Conservation (phyloP, 1,284 basidiomycete genomes). For the Austropuccinia psidii region DNA sequence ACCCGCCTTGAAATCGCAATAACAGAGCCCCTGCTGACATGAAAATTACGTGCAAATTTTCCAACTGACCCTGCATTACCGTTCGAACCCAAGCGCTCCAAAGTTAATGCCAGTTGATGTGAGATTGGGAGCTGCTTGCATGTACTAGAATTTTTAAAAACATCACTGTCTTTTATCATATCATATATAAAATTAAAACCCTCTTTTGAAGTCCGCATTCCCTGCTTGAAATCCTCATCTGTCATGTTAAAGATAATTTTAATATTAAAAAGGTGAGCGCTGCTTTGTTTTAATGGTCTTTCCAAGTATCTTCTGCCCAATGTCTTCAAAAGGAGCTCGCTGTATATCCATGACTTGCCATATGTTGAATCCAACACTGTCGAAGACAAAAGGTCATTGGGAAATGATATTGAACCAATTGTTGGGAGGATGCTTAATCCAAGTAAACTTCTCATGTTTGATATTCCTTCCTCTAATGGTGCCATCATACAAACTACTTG, state of each 20-base stretch:
- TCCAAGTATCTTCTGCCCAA: no score
- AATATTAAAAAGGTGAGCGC: no score
- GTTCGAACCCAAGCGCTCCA: slow-evolving; percentile 14
- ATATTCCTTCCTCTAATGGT: no score
- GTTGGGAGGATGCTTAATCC: no score
- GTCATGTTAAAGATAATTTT: background rate
- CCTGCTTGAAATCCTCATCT: background rate
- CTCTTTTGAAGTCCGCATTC: background rate
- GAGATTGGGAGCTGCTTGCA: background rate
- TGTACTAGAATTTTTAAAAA: background rate
- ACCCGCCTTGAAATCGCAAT: background rate
- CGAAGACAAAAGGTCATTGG: no score
- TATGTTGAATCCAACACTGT: no score
- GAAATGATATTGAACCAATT: no score
- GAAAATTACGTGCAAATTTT: background rate
- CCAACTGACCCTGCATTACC: slow-evolving; percentile 3
- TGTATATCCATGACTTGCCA: no score
- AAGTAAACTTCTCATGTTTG: no score
- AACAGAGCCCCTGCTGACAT: background rate
- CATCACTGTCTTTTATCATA: background rate
- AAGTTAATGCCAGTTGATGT: background rate
- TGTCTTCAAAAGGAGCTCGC: no score
- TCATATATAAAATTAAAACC: background rate
- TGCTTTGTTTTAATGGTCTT: no score
- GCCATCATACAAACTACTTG: no score